Conservation (phyloP, 192 early-diverging fungal genomes). For the Coemansia sp. region DNA sequence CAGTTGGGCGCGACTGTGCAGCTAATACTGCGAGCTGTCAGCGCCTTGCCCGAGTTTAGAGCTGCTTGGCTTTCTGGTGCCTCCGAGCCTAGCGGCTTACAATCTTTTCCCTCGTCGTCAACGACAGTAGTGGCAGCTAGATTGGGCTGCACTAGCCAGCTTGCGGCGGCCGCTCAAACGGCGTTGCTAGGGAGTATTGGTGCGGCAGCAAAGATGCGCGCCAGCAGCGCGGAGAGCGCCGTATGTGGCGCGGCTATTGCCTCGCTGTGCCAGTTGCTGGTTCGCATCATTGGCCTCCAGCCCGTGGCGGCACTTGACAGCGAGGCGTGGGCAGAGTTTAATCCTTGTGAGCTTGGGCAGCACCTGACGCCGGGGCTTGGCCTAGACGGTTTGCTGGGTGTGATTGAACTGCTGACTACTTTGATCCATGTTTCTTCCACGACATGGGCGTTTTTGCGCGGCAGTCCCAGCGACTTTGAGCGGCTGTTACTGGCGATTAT, state of each 20-base stretch:
- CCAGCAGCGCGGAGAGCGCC: background rate
- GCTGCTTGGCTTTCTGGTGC: constrained; percentile 23
- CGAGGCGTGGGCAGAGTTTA: constrained; percentile 19
- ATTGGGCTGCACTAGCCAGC: constrained; percentile 2
- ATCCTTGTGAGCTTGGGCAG: constrained; percentile 12
- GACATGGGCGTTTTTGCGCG: constrained; percentile 24
- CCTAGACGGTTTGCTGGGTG: constrained; percentile 22
- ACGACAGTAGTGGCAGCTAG: background rate
- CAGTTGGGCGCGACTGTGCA: constrained; percentile 24
- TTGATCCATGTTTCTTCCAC: constrained; percentile 26
- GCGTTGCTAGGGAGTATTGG: constrained; percentile 9
- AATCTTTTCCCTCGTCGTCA: background rate
- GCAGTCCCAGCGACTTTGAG: constrained; percentile 19
- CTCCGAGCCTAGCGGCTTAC: background rate
- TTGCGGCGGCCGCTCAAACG: background rate
- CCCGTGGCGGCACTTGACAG: constrained; percentile 15
- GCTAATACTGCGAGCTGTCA: constrained; percentile 26
- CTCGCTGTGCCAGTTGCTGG: constrained; percentile 20
- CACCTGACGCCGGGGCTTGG: constrained; percentile 12
- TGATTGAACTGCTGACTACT: constrained; percentile 30
- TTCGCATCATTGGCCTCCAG: constrained; percentile 22
- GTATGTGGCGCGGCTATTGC: constrained; percentile 22
- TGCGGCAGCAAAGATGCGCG: constrained; percentile 4
- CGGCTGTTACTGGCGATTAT: constrained; percentile 20
- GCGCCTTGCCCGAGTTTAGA: constrained; percentile 15